Percentiles rank a stretch among this genome's conserved stretches.
Conservation (phyloP, 148 eudicot species). For the Amaranthus hypochondriacus region DNA sequence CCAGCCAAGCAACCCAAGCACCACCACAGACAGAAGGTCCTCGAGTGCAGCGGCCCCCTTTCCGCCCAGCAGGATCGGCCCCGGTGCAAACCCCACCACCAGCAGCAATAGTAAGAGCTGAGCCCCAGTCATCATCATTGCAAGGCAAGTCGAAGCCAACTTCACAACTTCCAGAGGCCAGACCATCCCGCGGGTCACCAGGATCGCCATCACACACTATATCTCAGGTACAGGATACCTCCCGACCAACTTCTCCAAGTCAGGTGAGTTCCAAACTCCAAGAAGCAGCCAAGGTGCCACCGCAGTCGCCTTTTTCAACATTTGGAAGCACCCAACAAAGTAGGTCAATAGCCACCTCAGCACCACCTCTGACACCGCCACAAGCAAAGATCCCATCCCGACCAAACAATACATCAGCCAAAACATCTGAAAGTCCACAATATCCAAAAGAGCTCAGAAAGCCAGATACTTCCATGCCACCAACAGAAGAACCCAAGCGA, state of each 20-base stretch:
- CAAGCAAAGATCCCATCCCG: slow-evolving; percentile 21
- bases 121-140: slow-evolving; percentile 17
- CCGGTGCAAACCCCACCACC: slow-evolving; percentile 22
- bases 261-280: slow-evolving; percentile 13
- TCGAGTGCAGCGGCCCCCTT: slow-evolving; percentile 30
- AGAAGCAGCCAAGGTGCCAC: slow-evolving; percentile 6
- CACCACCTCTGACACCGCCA: slow-evolving; percentile 18
- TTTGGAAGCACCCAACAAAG: slow-evolving; percentile 10
- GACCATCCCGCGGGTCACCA: slow-evolving; percentile 4
- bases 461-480: slow-evolving; percentile 13
- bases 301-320: slow-evolving; percentile 25
- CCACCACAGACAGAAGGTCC: slow-evolving; percentile 14
- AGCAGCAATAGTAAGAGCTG: slow-evolving; percentile 24
- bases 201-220: slow-evolving; percentile 23
- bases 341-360: slow-evolving; percentile 1
- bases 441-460: slow-evolving; percentile 18
- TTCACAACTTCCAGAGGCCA: slow-evolving; percentile 3
- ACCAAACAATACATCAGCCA: slow-evolving; percentile 18
- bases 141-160: slow-evolving; percentile 11
- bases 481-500: slow-evolving; percentile 19
- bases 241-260: slow-evolving; percentile 19
- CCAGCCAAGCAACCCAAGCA: slow-evolving; percentile 13
- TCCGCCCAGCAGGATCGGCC: slow-evolving; percentile 36
- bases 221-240: slow-evolving; percentile 14
- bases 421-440: slow-evolving; percentile 16